Percentiles rank a stretch among this genome's conserved stretches.
Conservation (phyloP, 768 basidiomycete genomes). For the Coprinopsis cinerea region DNA sequence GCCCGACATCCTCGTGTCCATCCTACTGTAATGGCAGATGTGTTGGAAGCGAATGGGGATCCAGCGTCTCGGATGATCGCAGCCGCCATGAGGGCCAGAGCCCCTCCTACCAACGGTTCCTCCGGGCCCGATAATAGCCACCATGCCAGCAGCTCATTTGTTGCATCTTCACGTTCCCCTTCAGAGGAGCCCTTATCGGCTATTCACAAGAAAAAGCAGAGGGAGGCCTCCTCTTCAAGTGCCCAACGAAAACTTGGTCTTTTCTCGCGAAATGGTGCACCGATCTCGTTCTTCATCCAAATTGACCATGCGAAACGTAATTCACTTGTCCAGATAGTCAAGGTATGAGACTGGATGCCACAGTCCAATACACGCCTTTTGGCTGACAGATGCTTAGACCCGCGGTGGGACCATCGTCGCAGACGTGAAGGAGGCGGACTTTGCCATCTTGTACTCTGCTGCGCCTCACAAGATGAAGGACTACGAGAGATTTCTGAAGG, state of each 20-base stretch:
- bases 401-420: conserved; percentile 57
- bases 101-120: too few relatives aligned
- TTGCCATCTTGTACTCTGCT: conserved; percentile 48
- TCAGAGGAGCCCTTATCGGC: too few relatives aligned
- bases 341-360: conserved; percentile 34
- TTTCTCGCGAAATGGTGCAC: conserved; percentile 27
- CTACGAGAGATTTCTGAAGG: conserved; percentile 24
- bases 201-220: too few relatives aligned
- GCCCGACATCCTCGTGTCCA: neutral
- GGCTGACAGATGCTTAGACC: conserved; percentile 36
- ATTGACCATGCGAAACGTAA: conserved; percentile 55
- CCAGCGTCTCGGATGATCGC: neutral
- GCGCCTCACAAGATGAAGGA: conserved; percentile 26
- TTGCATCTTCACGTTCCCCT: too few relatives aligned
- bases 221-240: too few relatives aligned
- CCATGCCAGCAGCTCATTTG: too few relatives aligned
- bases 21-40: neutral
- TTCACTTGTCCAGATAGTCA: conserved; percentile 47
- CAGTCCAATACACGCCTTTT: neutral
- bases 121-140: too few relatives aligned
- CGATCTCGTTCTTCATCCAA: conserved; percentile 59
- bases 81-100: neutral
- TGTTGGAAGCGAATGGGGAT: neutral
- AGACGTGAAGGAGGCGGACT: conserved; percentile 52
- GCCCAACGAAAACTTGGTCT: neutral